phyloP scores from a whole-genome alignment of 805 yeast genomes.

The Wickerhamomyces bisporus region DNA sequence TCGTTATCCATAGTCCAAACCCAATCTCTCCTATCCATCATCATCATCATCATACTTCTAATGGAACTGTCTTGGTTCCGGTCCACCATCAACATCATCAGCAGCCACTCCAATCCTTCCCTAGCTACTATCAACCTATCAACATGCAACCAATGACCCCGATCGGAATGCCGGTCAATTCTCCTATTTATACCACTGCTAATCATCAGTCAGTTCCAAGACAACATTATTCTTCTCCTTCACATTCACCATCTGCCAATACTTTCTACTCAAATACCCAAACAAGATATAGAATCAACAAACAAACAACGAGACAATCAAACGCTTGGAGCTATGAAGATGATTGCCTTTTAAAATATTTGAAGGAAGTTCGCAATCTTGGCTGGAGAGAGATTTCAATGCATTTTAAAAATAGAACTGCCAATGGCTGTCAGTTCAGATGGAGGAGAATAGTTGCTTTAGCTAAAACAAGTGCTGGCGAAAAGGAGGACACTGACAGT shows the following conservation, averaged over 20 bases:
- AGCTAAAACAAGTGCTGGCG: constrained; percentile 9
- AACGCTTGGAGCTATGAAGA: constrained; percentile 63
- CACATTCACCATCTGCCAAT: constrained; percentile 2
- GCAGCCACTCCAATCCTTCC: constrained; percentile 2
- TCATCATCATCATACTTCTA: constrained; percentile 3
- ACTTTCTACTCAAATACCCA: neutral
- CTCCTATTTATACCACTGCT: constrained; percentile 5
- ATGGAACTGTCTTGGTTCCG: neutral
- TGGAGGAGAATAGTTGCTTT: constrained; percentile 49
- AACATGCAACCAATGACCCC: constrained; percentile 3
- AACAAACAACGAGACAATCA: constrained; percentile 18
- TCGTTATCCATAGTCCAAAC: constrained; percentile 2
- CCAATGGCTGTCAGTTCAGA: constrained; percentile 73
- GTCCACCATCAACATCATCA: constrained; percentile 8
- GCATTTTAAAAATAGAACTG: constrained; percentile 63
- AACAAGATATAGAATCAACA: constrained; percentile 9
- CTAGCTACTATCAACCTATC: neutral
- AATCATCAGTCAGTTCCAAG: constrained; percentile 1
- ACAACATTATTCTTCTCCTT: neutral
- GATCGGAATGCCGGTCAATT: neutral
- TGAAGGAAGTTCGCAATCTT: constrained; percentile 62
- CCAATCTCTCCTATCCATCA: neutral
- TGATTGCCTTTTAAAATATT: constrained; percentile 50
- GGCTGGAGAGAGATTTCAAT: constrained; percentile 76
- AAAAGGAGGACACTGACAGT: too few relatives aligned